These are phyloP conservation scores for Breynia disticha DNA, from an alignment of 441 rosid genomes.

Conservation along the genomic window DNA sequence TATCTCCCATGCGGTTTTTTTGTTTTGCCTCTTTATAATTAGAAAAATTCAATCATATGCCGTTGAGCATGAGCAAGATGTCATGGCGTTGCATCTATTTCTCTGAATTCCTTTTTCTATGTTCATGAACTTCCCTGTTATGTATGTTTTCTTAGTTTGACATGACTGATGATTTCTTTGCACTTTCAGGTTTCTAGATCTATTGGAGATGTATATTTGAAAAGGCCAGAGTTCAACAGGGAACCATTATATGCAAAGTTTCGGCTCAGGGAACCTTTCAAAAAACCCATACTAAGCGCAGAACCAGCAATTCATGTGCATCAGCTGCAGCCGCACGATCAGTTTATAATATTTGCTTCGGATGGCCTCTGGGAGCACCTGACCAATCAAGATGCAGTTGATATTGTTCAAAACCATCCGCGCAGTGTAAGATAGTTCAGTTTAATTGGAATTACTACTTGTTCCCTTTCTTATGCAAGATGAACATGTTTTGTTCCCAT, in stretches of 20 bases:
- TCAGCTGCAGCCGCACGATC: conserved; percentile 58
- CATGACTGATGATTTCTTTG: conserved; percentile 10
- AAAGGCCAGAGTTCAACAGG: conserved; percentile 83
- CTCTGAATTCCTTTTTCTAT: not conserved
- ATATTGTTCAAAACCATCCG: conserved; percentile 64
- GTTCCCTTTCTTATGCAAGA: not conserved
- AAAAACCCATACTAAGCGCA: conserved; percentile 65
- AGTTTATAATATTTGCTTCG: conserved; percentile 77
- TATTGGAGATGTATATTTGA: conserved; percentile 85
- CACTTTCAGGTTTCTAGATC: conserved; percentile 69
- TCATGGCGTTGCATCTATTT: conserved; percentile 1
- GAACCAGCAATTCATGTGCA: conserved; percentile 71
- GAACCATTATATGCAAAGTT: conserved; percentile 70
- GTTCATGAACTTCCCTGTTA: not conserved
- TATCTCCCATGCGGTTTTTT: too few species aligned
- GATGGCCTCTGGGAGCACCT: conserved; percentile 99
- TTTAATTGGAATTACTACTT: not conserved
- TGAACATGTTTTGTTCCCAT: not conserved
- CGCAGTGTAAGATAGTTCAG: conserved; percentile 40
- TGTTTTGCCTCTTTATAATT: not conserved
- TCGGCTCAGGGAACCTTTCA: conserved; percentile 69
- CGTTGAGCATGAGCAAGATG: too few species aligned
- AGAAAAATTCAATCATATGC: not conserved
- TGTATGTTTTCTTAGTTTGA: not conserved
- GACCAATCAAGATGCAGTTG: conserved; percentile 94